Evolutionary conservation across 169 alveolate species (phyloP).

Genomic region (Plasmodium inui): DNA sequence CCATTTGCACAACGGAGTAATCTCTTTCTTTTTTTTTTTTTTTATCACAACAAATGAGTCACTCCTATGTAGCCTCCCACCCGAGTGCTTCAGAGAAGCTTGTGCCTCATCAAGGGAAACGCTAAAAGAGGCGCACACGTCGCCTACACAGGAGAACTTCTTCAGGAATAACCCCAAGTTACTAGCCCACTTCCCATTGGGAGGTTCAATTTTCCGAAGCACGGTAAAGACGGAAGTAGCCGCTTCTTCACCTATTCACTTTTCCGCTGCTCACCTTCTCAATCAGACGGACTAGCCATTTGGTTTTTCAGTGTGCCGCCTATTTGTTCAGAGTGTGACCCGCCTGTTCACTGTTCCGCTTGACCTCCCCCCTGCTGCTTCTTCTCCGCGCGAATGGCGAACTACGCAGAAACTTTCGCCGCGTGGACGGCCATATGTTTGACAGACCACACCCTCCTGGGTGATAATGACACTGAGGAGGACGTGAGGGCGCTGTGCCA

Average conservation of each 20-base stretch:
- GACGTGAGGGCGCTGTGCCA: slow-evolving; percentile 30
- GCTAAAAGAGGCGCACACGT: too few relatives aligned
- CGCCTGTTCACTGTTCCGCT: background rate
- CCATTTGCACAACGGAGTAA: background rate
- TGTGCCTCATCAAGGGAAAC: background rate
- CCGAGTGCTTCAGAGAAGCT: background rate
- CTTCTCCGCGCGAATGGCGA: slow-evolving; percentile 15
- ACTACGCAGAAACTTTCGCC: slow-evolving; percentile 39
- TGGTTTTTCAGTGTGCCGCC: background rate
- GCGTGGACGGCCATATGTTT: slow-evolving; percentile 75
- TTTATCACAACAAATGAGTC: background rate
- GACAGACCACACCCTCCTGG: slow-evolving; percentile 76
- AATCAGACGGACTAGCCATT: background rate
- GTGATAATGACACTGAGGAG: slow-evolving; percentile 70
- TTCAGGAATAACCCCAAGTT: too few relatives aligned
- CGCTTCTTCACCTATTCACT: background rate
- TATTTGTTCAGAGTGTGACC: too few relatives aligned
- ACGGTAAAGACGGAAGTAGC: background rate
- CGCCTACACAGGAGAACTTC: too few relatives aligned
- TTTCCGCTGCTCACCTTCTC: background rate
- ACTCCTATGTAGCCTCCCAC: background rate
- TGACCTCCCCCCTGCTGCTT: background rate
- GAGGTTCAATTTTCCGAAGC: too few relatives aligned
- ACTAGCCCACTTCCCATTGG: too few relatives aligned
- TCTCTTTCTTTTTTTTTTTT: background rate